Percentiles rank a stretch among this genome's conserved stretches.
These are phyloP conservation scores for Paracorniculantispora psalliotae DNA, from an alignment of 2,329 filamentous ascomycete species.

Conservation along the genomic window DNA sequence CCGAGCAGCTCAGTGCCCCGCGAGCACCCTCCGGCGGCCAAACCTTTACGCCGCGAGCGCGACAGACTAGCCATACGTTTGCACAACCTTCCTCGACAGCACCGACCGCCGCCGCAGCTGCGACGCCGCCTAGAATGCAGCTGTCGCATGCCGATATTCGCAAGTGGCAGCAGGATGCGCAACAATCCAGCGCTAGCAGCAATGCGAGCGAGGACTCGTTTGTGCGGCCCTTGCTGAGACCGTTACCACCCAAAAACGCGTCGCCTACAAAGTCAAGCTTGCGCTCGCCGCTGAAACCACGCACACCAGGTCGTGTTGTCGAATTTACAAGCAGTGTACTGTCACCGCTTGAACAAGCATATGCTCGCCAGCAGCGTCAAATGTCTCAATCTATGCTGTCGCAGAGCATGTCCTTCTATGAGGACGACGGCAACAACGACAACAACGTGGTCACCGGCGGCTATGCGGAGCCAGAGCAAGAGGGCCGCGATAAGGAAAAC, in stretches of 20 bases:
- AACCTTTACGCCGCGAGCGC: slow-evolving; percentile 43
- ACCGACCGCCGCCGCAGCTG: slow-evolving; percentile 21
- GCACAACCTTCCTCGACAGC: slow-evolving; percentile 31
- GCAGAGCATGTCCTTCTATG: slow-evolving; percentile 16
- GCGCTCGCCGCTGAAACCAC: slow-evolving; percentile 52
- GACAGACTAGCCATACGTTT: slow-evolving; percentile 32
- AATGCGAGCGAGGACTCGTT: slow-evolving; percentile 28
- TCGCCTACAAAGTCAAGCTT: slow-evolving; percentile 55
- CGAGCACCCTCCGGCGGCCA: slow-evolving; percentile 39
- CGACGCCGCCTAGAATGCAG: slow-evolving; percentile 38
- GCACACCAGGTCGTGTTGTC: slow-evolving; percentile 53
- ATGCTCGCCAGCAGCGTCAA: slow-evolving; percentile 26
- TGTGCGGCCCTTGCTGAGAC: slow-evolving; percentile 38
- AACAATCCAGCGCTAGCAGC: slow-evolving; percentile 28
- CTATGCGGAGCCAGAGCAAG: slow-evolving; percentile 7
- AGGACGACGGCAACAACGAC: slow-evolving; percentile 11
- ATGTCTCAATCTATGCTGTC: slow-evolving; percentile 21
- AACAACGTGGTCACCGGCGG: background rate
- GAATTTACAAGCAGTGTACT: slow-evolving; percentile 51
- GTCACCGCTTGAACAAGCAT: slow-evolving; percentile 40
- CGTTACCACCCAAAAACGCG: slow-evolving; percentile 45
- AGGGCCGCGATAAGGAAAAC: slow-evolving; percentile 30
- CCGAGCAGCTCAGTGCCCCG: slow-evolving; percentile 28
- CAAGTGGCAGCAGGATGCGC: slow-evolving; percentile 36
- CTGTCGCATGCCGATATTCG: slow-evolving; percentile 37